These are phyloP conservation scores for Aspergillus sclerotiicarbonarius DNA, from an alignment of 495 filamentous ascomycete species.

Conservation along the genomic window DNA sequence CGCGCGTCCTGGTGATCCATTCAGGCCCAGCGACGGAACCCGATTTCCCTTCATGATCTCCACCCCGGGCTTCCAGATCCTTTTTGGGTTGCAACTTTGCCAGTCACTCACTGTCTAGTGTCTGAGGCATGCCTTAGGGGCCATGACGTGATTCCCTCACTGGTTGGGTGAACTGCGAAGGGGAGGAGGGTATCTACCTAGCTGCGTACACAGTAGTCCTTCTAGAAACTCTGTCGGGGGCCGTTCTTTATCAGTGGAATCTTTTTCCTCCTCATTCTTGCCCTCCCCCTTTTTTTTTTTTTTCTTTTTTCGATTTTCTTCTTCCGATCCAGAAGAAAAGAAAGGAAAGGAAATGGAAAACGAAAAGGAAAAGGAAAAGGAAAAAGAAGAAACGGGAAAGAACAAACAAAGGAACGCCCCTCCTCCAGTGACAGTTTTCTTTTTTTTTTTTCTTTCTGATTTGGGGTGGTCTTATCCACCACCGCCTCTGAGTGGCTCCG, in stretches of 20 bases:
- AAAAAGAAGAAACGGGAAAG: not conserved
- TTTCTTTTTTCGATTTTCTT: no score
- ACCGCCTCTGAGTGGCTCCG: constrained; percentile 9
- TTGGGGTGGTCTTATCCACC: not conserved
- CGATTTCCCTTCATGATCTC: constrained; percentile 11
- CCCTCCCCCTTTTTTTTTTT: no score
- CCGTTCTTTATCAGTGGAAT: no score
- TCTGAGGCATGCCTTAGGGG: not conserved
- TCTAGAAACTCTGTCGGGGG: not conserved
- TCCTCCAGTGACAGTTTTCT: not conserved
- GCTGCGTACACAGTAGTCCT: constrained; percentile 2
- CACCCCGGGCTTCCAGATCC: constrained; percentile 13
- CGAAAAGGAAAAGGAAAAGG: not conserved
- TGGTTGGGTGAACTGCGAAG: not conserved
- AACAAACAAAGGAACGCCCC: not conserved
- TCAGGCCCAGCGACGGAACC: constrained; percentile 10
- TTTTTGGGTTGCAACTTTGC: not conserved
- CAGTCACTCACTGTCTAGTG: not conserved
- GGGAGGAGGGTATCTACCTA: not conserved
- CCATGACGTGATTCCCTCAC: constrained; percentile 4
- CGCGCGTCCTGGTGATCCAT: constrained; percentile 1
- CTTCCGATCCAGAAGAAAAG: no score
- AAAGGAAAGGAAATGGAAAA: no score
- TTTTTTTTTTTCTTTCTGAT: constrained; percentile 7
- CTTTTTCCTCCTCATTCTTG: no score